These are phyloP conservation scores for Chlorella sorokiniana DNA, from an alignment of 139 green algal species.

Conservation along the genomic window DNA sequence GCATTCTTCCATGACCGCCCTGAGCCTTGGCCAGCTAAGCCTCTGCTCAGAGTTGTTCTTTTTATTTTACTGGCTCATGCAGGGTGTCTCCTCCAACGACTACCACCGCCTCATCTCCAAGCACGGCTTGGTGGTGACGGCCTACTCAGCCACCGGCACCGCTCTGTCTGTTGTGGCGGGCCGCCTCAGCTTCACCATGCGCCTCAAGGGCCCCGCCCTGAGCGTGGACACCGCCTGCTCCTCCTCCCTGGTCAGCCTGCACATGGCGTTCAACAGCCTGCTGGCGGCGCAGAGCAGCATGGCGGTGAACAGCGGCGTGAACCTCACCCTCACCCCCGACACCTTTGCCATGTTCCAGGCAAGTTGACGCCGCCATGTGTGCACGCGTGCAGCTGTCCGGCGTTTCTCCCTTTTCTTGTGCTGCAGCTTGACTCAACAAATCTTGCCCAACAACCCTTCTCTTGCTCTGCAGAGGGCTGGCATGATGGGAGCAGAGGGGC, in stretches of 20 bases:
- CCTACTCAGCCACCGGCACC: conserved; percentile 60
- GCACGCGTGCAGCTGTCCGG: background rate
- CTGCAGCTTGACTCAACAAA: background rate
- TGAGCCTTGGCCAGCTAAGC: too few species aligned
- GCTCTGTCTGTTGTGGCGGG: conserved; percentile 73
- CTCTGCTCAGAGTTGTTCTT: too few species aligned
- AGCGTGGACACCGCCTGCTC: conserved; percentile 87
- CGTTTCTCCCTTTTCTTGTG: background rate
- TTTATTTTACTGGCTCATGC: background rate
- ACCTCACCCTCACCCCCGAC: conserved; percentile 65
- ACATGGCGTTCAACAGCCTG: conserved; percentile 63
- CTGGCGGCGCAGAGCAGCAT: conserved; percentile 28
- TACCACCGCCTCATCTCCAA: conserved; percentile 37
- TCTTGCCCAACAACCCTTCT: background rate
- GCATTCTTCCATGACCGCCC: background rate
- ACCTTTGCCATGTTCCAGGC: conserved; percentile 59
- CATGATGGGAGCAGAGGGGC: conserved; percentile 82
- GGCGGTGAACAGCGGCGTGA: conserved; percentile 73
- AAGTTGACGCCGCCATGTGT: background rate
- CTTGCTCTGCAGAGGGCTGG: conserved; percentile 45
- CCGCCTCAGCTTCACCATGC: conserved; percentile 78
- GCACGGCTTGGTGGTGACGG: conserved; percentile 43
- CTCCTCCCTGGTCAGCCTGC: conserved; percentile 72
- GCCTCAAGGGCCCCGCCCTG: conserved; percentile 71
- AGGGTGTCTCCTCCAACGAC: conserved; percentile 47